These are phyloP conservation scores for Quercus wislizeni DNA, from an alignment of 306 rosid species.

Conservation along the genomic window DNA sequence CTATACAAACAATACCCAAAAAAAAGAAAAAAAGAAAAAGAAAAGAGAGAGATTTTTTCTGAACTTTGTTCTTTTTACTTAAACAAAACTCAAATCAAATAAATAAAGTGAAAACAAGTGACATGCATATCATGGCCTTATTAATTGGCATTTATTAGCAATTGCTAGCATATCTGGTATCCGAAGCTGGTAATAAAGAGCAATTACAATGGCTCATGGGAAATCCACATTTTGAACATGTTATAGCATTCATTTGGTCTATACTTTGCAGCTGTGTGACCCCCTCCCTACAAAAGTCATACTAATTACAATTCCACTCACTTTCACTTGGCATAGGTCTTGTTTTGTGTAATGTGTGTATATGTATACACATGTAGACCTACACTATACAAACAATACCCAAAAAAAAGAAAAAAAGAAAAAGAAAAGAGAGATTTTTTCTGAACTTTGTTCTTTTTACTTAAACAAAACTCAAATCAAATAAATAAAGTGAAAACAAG, in stretches of 20 bases:
- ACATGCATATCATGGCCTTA: not conserved
- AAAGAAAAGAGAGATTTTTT: no score
- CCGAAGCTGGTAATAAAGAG: not conserved
- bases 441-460: no score
- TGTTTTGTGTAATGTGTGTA: no score
- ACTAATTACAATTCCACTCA: not conserved
- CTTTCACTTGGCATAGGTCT: not conserved
- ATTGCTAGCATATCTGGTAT: not conserved
- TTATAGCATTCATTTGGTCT: slow-evolving; percentile 25
- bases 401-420: no score
- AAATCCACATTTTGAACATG: slow-evolving; percentile 26
- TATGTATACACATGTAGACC: no score
- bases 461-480: no score
- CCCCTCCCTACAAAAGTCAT: slow-evolving; percentile 14
- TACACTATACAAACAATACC: no score
- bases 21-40: no score
- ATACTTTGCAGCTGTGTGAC: slow-evolving; percentile 22
- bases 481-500: not conserved
- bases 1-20: no score
- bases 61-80: no score
- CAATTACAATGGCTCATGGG: slow-evolving; percentile 5
- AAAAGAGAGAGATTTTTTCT: no score
- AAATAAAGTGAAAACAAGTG: not conserved
- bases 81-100: no score
- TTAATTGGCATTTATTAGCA: not conserved